Evolutionary conservation across 164 flowering plant genomes (phyloP).

Genomic region (Nymphaea thermarum): DNA sequence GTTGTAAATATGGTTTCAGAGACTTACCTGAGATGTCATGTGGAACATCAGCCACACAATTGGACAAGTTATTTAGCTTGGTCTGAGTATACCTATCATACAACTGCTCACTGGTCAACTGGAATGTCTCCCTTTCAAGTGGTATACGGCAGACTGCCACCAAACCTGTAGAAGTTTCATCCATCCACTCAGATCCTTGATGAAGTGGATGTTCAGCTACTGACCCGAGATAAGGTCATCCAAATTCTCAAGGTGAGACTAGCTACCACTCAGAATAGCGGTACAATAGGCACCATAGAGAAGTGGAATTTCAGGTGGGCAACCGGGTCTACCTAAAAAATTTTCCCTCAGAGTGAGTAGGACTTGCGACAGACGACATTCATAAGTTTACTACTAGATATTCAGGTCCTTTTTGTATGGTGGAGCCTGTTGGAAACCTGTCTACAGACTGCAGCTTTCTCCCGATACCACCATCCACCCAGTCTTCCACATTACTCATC

Average conservation of each 20-base stretch:
- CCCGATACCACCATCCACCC: not conserved
- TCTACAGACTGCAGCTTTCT: not conserved
- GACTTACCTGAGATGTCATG: constrained; percentile 5
- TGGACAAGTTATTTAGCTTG: constrained; percentile 1
- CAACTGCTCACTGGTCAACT: not conserved
- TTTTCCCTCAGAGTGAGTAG: not conserved
- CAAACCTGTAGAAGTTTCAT: not conserved
- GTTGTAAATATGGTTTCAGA: not conserved
- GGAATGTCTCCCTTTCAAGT: not conserved
- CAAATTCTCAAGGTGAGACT: constrained; percentile 4
- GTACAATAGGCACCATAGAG: not conserved
- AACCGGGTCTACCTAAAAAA: not conserved
- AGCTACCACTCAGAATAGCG: not conserved
- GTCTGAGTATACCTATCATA: constrained; percentile 3
- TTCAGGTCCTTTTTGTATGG: not conserved
- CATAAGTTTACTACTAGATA: not conserved
- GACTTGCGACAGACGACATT: not conserved
- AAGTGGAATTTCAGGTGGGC: not conserved
- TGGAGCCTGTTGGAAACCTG: not conserved
- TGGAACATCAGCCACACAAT: not conserved
- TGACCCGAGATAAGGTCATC: not conserved
- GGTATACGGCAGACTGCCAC: not conserved
- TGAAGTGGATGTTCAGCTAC: not conserved
- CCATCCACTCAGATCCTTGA: not conserved
- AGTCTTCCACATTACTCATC: not conserved